phyloP scores from a whole-genome alignment of 495 filamentous ascomycete genomes.

The Penicillium coprophilum region DNA sequence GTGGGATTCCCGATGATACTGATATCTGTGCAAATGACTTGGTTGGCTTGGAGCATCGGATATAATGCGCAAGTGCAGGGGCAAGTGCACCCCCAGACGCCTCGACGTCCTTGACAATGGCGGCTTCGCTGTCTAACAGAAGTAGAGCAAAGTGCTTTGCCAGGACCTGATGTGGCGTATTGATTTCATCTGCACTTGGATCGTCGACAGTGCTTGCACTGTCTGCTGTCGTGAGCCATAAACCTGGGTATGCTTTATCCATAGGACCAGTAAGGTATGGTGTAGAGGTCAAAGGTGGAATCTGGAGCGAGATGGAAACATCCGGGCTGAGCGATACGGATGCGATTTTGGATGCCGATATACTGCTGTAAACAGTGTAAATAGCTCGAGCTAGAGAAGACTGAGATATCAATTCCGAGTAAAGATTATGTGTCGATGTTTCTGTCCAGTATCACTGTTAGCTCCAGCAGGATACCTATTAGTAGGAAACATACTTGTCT shows the following conservation, averaged over 20 bases:
- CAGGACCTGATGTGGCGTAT: slow-evolving; percentile 55
- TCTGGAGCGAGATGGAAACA: slow-evolving; percentile 77
- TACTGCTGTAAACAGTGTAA: slow-evolving; percentile 72
- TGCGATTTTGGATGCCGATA: slow-evolving; percentile 81
- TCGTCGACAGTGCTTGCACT: slow-evolving; percentile 67
- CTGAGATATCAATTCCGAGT: slow-evolving; percentile 62
- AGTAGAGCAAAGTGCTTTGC: slow-evolving; percentile 85
- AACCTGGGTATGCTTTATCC: slow-evolving; percentile 63
- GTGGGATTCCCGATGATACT: slow-evolving; percentile 65
- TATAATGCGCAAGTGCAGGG: slow-evolving; percentile 74
- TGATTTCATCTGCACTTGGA: slow-evolving; percentile 53
- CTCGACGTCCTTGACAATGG: slow-evolving; percentile 80
- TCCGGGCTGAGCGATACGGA: slow-evolving; percentile 58
- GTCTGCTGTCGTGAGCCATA: slow-evolving; percentile 84
- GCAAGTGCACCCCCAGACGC: slow-evolving; percentile 69
- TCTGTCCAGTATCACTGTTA: slow-evolving; percentile 24
- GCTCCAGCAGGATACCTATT: background rate
- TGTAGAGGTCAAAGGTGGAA: slow-evolving; percentile 75
- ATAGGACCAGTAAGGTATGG: slow-evolving; percentile 66
- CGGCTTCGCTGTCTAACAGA: slow-evolving; percentile 78
- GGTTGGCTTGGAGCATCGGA: slow-evolving; percentile 77
- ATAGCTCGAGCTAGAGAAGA: slow-evolving; percentile 85
- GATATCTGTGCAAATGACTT: slow-evolving; percentile 84
- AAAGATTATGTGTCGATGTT: slow-evolving; percentile 41
- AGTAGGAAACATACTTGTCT: slow-evolving; percentile 58